Conservation (phyloP, 2,329 filamentous ascomycete species). For the Fragosphaeria purpurea region DNA sequence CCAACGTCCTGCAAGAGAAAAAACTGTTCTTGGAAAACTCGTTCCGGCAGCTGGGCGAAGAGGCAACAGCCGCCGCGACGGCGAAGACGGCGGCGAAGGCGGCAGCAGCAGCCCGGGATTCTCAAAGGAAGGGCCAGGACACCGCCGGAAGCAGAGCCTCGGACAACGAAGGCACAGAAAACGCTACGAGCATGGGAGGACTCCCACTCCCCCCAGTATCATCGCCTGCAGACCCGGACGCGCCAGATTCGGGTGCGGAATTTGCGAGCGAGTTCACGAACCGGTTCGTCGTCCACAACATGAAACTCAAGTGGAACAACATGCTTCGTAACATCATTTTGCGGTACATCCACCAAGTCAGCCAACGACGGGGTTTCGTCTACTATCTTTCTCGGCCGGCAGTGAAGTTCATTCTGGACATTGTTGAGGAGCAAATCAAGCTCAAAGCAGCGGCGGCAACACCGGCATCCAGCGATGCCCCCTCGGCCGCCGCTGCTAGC, state of each 20-base stretch:
- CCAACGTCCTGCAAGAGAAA: constrained; percentile 46
- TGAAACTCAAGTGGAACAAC: constrained; percentile 98
- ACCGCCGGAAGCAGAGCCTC: neutral
- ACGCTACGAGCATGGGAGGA: too few species aligned
- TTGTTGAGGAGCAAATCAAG: constrained; percentile 87
- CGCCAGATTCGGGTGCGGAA: constrained; percentile 55
- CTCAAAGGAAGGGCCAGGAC: neutral
- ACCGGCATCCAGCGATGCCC: neutral
- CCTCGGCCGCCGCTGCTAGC: constrained; percentile 16
- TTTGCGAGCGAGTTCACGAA: constrained; percentile 96
- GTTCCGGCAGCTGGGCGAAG: constrained; percentile 38
- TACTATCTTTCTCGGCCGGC: constrained; percentile 95
- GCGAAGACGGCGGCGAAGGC: neutral
- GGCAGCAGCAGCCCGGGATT: neutral
- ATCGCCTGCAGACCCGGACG: neutral
- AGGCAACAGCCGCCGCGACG: constrained; percentile 19
- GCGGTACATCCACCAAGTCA: constrained; percentile 94
- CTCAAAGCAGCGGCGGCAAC: constrained; percentile 36
- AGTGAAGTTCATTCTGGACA: constrained; percentile 96
- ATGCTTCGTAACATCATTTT: constrained; percentile 89
- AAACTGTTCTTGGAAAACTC: constrained; percentile 49
- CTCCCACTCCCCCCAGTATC: too few species aligned
- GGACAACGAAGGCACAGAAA: too few species aligned
- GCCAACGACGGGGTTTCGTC: constrained; percentile 88
- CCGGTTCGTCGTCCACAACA: constrained; percentile 94